These are phyloP conservation scores for Lipomyces starkeyi DNA, from an alignment of 805 yeast species.

Conservation along the genomic window DNA sequence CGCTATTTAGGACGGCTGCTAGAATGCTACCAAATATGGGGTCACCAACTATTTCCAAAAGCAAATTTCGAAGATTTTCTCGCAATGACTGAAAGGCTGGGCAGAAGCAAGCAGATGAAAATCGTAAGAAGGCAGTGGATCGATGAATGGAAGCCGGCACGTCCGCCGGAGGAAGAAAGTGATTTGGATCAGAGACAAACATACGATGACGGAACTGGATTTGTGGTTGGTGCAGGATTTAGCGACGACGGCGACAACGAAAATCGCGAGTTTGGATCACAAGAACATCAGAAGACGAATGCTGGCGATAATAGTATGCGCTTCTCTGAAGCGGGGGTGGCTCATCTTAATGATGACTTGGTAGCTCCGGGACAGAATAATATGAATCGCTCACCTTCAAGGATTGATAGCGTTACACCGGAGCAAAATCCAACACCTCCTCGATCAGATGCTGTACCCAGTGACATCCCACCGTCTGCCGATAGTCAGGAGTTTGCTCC, in stretches of 20 bases:
- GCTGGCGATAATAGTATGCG: not conserved
- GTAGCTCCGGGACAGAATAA: not conserved
- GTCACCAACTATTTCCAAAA: slow-evolving; percentile 76
- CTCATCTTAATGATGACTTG: not conserved
- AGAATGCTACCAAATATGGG: slow-evolving; percentile 73
- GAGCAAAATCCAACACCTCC: not conserved
- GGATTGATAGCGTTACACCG: not conserved
- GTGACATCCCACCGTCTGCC: not conserved
- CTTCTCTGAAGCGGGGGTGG: not conserved
- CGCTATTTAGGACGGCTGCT: slow-evolving; percentile 58
- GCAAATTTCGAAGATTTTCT: slow-evolving; percentile 77
- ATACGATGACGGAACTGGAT: slow-evolving; percentile 23
- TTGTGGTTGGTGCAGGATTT: slow-evolving; percentile 21
- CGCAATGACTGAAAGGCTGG: slow-evolving; percentile 57
- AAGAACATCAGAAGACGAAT: not conserved
- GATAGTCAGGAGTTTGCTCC: not conserved
- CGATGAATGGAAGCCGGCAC: slow-evolving; percentile 28
- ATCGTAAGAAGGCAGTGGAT: slow-evolving; percentile 37
- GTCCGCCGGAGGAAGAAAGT: not conserved
- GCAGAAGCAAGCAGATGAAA: slow-evolving; percentile 52
- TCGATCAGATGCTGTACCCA: not conserved
- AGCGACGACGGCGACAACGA: not conserved
- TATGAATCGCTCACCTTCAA: not conserved
- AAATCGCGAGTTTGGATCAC: not conserved
- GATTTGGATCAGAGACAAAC: slow-evolving; percentile 10